A percentile compares a stretch with the other conserved stretches of the same genome.
These are phyloP conservation scores for Globisporangium abappressorium DNA, from an alignment of 352 stramenopile species.

Conservation along the genomic window DNA sequence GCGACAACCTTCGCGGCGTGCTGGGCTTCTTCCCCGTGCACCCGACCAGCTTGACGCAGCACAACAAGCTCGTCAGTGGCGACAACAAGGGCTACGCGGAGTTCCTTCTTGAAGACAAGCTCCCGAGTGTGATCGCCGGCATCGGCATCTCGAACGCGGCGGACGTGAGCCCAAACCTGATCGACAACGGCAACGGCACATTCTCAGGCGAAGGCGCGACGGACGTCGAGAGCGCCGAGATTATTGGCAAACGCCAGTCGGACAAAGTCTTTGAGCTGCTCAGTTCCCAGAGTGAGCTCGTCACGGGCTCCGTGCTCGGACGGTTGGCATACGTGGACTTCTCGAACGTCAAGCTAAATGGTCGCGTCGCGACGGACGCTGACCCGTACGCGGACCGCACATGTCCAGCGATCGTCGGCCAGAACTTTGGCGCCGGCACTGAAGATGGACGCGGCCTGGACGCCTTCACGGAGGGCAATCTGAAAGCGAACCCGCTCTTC, in stretches of 20 bases:
- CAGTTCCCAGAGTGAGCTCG: constrained; percentile 16
- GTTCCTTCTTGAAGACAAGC: constrained; percentile 35
- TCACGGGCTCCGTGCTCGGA: constrained; percentile 23
- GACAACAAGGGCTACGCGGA: constrained; percentile 78
- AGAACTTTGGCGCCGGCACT: constrained; percentile 49
- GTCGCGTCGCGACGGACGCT: constrained; percentile 6
- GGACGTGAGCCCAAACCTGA: constrained; percentile 40
- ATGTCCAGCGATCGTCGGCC: constrained; percentile 37
- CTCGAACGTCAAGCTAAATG: constrained; percentile 32
- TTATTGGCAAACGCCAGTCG: constrained; percentile 38
- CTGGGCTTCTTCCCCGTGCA: constrained; percentile 80
- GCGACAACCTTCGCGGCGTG: constrained; percentile 37
- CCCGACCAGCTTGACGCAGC: constrained; percentile 69
- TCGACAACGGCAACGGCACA: constrained; percentile 44
- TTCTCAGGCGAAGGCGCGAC: constrained; percentile 32
- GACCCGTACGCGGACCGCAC: constrained; percentile 35
- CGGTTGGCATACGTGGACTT: constrained; percentile 50
- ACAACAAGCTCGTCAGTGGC: constrained; percentile 67
- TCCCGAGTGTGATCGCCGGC: constrained; percentile 24
- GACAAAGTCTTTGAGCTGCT: constrained; percentile 31
- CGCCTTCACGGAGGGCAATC: constrained; percentile 30
- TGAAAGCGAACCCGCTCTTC: constrained; percentile 34
- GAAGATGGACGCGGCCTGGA: constrained; percentile 36
- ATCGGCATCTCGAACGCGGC: constrained; percentile 43
- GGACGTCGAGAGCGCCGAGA: constrained; percentile 33